phyloP scores from a whole-genome alignment of 2,329 filamentous ascomycete genomes.

The Chrysosporium keratinophilum region DNA sequence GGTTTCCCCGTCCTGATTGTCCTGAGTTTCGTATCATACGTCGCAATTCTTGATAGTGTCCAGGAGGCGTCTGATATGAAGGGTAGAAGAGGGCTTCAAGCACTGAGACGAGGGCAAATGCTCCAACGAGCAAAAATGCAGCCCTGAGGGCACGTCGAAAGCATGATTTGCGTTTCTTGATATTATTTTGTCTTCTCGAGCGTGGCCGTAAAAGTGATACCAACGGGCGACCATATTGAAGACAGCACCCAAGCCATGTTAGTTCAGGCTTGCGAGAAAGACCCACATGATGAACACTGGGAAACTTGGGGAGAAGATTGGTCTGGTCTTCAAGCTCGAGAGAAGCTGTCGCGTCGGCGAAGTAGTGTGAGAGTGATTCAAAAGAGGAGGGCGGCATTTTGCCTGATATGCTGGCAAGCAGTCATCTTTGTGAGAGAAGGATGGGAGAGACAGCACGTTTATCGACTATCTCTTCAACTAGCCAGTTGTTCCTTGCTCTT shows the following conservation, averaged over 20 bases:
- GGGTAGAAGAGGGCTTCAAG: conserved; percentile 10
- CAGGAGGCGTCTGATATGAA: conserved; percentile 11
- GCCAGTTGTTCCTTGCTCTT: too few species aligned
- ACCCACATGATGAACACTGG: not conserved
- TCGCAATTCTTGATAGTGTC: conserved; percentile 8
- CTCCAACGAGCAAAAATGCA: not conserved
- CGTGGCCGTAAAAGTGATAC: not conserved
- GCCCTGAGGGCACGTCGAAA: not conserved
- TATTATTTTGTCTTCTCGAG: not conserved
- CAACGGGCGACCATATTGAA: not conserved
- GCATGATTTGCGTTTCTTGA: not conserved
- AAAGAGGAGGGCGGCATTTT: not conserved
- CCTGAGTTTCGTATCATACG: not conserved
- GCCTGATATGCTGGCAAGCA: not conserved
- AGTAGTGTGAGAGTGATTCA: not conserved
- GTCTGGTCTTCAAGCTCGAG: not conserved
- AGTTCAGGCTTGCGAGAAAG: not conserved
- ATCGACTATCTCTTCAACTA: too few species aligned
- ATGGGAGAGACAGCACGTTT: too few species aligned
- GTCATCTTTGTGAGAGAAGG: not conserved
- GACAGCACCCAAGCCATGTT: not conserved
- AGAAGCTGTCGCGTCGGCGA: not conserved
- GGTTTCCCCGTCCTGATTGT: conserved; percentile 10
- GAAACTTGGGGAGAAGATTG: not conserved
- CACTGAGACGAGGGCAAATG: conserved; percentile 8